Evolutionary conservation across 1,139 yeast species (phyloP), one percentile per base, ranked within the genome.

Genomic region (Suhomyces kunorum): DNA sequence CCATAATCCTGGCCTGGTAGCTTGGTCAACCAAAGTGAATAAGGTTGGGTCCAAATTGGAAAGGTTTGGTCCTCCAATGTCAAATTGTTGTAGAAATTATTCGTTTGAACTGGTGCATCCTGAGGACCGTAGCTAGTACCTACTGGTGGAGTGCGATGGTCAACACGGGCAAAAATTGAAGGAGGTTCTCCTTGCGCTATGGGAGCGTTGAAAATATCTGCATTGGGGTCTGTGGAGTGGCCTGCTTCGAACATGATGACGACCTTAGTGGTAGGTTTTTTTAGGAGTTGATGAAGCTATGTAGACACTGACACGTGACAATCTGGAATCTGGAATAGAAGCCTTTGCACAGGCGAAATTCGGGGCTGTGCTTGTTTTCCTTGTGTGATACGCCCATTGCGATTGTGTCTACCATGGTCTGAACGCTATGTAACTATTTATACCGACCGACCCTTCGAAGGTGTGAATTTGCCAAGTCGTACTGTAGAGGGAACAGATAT

Each of bases 1-100:
- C 77, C 77, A 30, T 50, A 61, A 44, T 64, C 68, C 35, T 67
- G 66, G 8, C 55, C 66, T 0, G 66, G 67, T 32, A 70, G 76
- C 39, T 64, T 66, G 6, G 71, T 54, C 5, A 66, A 50, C 77
- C 77, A 72, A 23, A 72, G 56, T 14, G 75, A 71, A 46, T 72
- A 71, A 2, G 78, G 78, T 24, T 66, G 66, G 3, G 77, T 67
- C 77, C 76, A 72, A 0, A 70, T 61, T 2, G 78, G 77, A 48
- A 59, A 68, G 1, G 72, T 67, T 50, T 72, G 78, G 50, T 71
- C 74, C 8, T 61, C 75, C 46, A 71, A 58, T 1, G 72, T 55
- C 44, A 72, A 53, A 44, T 72, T 72, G 44, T 70, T 70, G 49
- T 60, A 72, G 48, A 72, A 71, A 48, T 70, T 71, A 44, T 72